These are phyloP conservation scores for Kazachstania africana DNA, from an alignment of 805 yeast species.

Conservation along the genomic window DNA sequence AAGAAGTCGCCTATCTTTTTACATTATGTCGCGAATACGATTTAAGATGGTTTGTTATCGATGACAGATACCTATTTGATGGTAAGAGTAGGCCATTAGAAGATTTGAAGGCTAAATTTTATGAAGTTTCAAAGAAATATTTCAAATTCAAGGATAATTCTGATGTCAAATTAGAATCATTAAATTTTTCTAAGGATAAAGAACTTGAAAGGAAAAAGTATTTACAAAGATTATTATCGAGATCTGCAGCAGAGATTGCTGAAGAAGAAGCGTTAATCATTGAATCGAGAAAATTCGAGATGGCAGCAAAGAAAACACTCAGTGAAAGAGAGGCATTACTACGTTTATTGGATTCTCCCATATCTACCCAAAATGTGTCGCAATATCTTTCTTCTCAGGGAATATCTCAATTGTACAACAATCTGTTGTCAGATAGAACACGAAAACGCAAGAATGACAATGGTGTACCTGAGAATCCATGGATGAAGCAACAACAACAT, in stretches of 20 bases:
- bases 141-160: constrained; percentile 33
- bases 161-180: constrained; percentile 46
- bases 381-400: constrained; percentile 83
- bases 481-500: constrained; percentile 33
- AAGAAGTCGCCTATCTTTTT: constrained; percentile 73
- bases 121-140: constrained; percentile 49
- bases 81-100: constrained; percentile 43
- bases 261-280: constrained; percentile 92
- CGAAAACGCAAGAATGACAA: constrained; percentile 37
- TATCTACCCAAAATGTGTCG: constrained; percentile 57
- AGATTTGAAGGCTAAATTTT: constrained; percentile 76
- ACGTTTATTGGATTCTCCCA: constrained; percentile 78
- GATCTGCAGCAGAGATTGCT: constrained; percentile 94
- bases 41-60: constrained; percentile 51
- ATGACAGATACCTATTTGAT: constrained; percentile 40
- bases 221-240: constrained; percentile 56
- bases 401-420: constrained; percentile 70
- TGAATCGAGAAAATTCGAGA: constrained; percentile 85
- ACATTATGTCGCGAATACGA: constrained; percentile 46
- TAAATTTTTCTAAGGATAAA: constrained; percentile 56
- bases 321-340: constrained; percentile 70
- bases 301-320: constrained; percentile 81
- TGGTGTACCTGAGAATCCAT: constrained; percentile 32
- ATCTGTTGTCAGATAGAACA: constrained; percentile 57
- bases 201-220: constrained; percentile 77